phyloP scores from a whole-genome alignment of 1,284 basidiomycete species.

The Boletus semigastroideus region DNA sequence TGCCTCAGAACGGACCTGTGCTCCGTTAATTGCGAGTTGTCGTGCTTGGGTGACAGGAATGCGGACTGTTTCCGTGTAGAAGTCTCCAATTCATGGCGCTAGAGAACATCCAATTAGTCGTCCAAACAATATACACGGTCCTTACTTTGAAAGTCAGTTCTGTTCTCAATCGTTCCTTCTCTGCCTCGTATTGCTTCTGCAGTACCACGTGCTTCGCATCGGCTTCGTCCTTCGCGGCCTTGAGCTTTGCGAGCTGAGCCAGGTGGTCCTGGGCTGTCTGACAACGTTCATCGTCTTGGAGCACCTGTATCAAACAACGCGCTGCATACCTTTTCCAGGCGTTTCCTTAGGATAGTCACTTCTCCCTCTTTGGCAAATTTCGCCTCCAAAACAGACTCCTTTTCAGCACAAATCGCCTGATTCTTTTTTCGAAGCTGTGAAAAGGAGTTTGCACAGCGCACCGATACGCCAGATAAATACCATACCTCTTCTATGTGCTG shows the following conservation, averaged over 20 bases:
- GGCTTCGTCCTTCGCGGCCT: slow-evolving; percentile 56
- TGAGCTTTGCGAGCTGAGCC: slow-evolving; percentile 55
- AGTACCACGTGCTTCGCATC: slow-evolving; percentile 53
- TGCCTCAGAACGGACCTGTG: slow-evolving; percentile 42
- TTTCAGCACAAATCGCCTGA: slow-evolving; percentile 34
- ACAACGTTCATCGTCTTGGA: neutral
- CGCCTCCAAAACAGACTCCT: slow-evolving; percentile 20
- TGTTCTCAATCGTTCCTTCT: slow-evolving; percentile 68
- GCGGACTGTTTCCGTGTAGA: slow-evolving; percentile 48
- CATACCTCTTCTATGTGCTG: slow-evolving; percentile 50
- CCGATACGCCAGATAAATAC: slow-evolving; percentile 10
- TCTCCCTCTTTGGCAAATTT: slow-evolving; percentile 35
- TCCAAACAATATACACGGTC: slow-evolving; percentile 1
- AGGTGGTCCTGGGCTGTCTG: slow-evolving; percentile 61
- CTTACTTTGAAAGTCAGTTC: slow-evolving; percentile 68
- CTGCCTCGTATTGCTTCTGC: slow-evolving; percentile 60
- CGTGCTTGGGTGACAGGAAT: slow-evolving; percentile 44
- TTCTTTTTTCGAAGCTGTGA: slow-evolving; percentile 53
- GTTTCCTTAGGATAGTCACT: slow-evolving; percentile 34
- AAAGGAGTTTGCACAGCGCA: slow-evolving; percentile 1
- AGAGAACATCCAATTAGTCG: slow-evolving; percentile 13
- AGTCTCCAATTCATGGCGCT: slow-evolving; percentile 74
- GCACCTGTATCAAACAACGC: neutral
- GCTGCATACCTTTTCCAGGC: slow-evolving; percentile 29
- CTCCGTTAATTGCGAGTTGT: slow-evolving; percentile 40